Base-by-base conservation (phyloP, 2,329 filamentous ascomycete genomes). In the Xylaria sp. region DNA sequence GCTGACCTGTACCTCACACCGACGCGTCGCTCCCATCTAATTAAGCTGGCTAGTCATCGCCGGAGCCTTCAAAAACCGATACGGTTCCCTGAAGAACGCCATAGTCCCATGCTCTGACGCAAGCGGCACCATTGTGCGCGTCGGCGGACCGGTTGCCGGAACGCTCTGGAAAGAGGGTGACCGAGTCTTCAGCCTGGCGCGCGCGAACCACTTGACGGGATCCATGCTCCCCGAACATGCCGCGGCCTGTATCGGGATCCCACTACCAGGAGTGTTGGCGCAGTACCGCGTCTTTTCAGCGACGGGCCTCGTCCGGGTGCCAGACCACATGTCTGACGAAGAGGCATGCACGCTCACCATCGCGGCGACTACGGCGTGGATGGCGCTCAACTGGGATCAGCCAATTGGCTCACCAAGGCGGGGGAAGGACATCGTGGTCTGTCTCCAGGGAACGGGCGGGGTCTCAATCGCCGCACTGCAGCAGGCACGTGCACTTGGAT, bases 311-410 rank as follows among this genome's bases (percentile, higher is more conserved):
- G 1, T 58, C 3, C 37, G 46, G 31, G 10, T 27, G 2, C 55
- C 55, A 1, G 37, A 43, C 1, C 37, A 58, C 27, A 58, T 58
- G 55, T 25, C 23, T 8, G 8, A 19, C 38, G 55, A 58, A 4
- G 55, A 58, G 27, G 55, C 46, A 3, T 19, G 55, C 27, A 52
- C 55, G 23, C 37, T 58, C 4, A 51, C 55, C 1, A 29, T 58
- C 6, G 55, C 55, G 7, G 46, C 55, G 2, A 52, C 23, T 1
- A 58, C 55, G 11, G 55, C 55, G 23, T 58, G 47, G 47, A 58
- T 52, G 55, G 55, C 47, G 21, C 29, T 58, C 3, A 58, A 37
- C 10, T 58, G 55, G 55, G 55, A 58, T 21, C 47, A 15, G n/a
- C 55, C 47, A 6, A 52, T 58, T n/a, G 46, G 37, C 1, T 23